Evolutionary conservation across 208 protist species (phyloP).

Genomic region (Acanthamoeba divionensis): DNA sequence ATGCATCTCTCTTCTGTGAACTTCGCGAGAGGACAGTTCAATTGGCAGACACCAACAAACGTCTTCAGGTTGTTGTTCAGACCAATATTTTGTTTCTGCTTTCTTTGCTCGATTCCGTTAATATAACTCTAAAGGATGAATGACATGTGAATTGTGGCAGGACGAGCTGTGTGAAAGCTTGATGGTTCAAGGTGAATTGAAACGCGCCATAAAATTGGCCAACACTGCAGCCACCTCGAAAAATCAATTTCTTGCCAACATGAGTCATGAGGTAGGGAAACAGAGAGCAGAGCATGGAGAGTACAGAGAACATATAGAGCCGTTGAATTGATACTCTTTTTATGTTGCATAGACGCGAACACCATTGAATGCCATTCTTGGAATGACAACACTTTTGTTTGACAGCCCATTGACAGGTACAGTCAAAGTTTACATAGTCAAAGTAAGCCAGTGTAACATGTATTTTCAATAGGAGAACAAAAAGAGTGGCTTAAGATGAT

Average conservation of each 20-base stretch:
- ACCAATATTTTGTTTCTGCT: not conserved
- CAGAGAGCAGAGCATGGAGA: no score
- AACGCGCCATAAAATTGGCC: not conserved
- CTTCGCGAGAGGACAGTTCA: not conserved
- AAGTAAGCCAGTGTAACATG: no score
- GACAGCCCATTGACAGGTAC: not conserved
- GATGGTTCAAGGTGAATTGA: not conserved
- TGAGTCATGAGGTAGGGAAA: not conserved
- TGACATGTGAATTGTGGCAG: not conserved
- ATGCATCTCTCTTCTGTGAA: slow-evolving; percentile 1
- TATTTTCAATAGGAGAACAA: not conserved
- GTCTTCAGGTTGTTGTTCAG: not conserved
- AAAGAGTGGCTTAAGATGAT: not conserved
- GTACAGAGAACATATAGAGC: not conserved
- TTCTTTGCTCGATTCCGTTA: not conserved
- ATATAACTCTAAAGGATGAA: not conserved
- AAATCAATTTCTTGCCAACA: slow-evolving; percentile 8
- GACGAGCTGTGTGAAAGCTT: not conserved
- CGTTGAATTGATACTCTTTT: not conserved
- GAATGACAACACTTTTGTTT: not conserved
- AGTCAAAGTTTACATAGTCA: no score
- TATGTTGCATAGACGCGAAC: not conserved
- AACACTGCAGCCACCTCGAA: not conserved
- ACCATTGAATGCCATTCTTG: not conserved
- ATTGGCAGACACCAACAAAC: not conserved